Evolutionary conservation across 2,329 filamentous ascomycete species (phyloP).

Genomic region (Fusarium subtropicale): DNA sequence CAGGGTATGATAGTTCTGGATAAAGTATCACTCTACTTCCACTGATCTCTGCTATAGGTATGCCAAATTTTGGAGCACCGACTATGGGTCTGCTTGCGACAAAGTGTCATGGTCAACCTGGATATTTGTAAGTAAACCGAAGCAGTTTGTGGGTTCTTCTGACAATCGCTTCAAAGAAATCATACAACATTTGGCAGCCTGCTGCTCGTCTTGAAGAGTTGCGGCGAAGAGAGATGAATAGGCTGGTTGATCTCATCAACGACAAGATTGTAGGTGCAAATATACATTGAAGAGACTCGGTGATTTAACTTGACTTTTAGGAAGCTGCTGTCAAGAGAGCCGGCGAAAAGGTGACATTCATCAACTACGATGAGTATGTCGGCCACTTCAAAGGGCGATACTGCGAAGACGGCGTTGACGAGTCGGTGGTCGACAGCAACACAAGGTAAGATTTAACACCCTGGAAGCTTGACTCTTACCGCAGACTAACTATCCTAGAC

Average conservation of each 20-base stretch:
- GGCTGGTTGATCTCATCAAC: constrained; percentile 15
- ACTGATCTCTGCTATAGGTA: neutral
- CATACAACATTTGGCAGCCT: constrained; percentile 5
- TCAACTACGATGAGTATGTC: constrained; percentile 15
- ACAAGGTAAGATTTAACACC: neutral
- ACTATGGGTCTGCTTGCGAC: constrained; percentile 3
- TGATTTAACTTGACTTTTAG: neutral
- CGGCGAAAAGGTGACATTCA: neutral
- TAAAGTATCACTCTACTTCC: no score
- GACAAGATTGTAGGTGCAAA: neutral
- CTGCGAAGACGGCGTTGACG: constrained; percentile 10
- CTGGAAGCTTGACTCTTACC: no score
- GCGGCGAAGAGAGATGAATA: constrained; percentile 6
- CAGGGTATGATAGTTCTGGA: neutral
- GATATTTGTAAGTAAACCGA: constrained; percentile 15
- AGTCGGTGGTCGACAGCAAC: constrained; percentile 1
- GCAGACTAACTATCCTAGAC: neutral
- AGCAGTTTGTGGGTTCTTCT: no score
- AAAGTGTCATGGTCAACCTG: constrained; percentile 15
- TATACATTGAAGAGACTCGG: no score
- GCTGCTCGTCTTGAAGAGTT: constrained; percentile 6
- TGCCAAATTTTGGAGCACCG: constrained; percentile 24
- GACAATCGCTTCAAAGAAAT: neutral
- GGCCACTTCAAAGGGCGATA: constrained; percentile 11
- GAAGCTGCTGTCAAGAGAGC: constrained; percentile 1